phyloP scores from a whole-genome alignment of 352 stramenopile genomes.

The Globisporangium apiculatum region DNA sequence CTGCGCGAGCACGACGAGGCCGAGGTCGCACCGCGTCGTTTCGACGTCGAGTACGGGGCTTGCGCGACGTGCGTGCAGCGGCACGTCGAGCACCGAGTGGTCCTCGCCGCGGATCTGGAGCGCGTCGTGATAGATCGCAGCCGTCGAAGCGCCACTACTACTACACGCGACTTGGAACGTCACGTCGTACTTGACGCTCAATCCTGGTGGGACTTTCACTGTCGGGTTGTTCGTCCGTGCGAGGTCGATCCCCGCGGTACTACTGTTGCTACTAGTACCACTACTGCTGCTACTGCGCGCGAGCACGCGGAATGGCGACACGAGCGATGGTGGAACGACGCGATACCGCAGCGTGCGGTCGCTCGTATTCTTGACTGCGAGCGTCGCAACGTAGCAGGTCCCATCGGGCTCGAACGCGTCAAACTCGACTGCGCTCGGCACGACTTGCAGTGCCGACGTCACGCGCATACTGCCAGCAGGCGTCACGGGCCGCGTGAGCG shows the following conservation, averaged over 20 bases:
- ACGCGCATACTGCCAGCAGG: constrained; percentile 11
- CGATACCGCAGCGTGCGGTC: constrained; percentile 54
- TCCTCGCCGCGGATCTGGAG: constrained; percentile 57
- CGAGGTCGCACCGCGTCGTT: constrained; percentile 46
- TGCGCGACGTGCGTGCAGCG: constrained; percentile 42
- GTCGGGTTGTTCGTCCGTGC: constrained; percentile 61
- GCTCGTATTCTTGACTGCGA: constrained; percentile 66
- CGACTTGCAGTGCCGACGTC: constrained; percentile 49
- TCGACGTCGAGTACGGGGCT: constrained; percentile 53
- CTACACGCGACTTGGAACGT: constrained; percentile 27
- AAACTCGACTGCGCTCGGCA: constrained; percentile 61
- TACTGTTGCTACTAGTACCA: too few species aligned
- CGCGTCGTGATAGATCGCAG: constrained; percentile 50
- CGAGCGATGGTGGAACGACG: constrained; percentile 34
- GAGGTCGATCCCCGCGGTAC: constrained; percentile 32
- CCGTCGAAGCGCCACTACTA: constrained; percentile 3
- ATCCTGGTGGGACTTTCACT: constrained; percentile 47
- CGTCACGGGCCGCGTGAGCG: constrained; percentile 5
- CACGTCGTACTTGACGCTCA: constrained; percentile 59
- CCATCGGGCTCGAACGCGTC: constrained; percentile 38
- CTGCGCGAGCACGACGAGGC: constrained; percentile 56
- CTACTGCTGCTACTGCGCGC: constrained; percentile 14
- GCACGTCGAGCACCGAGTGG: constrained; percentile 46
- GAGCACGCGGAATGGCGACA: constrained; percentile 54
- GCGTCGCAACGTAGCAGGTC: constrained; percentile 51